A percentile compares a stretch with the other conserved stretches of the same genome.
Evolutionary conservation across 2,329 filamentous ascomycete species (phyloP).

Genomic region (Acrocalymma vagum): DNA sequence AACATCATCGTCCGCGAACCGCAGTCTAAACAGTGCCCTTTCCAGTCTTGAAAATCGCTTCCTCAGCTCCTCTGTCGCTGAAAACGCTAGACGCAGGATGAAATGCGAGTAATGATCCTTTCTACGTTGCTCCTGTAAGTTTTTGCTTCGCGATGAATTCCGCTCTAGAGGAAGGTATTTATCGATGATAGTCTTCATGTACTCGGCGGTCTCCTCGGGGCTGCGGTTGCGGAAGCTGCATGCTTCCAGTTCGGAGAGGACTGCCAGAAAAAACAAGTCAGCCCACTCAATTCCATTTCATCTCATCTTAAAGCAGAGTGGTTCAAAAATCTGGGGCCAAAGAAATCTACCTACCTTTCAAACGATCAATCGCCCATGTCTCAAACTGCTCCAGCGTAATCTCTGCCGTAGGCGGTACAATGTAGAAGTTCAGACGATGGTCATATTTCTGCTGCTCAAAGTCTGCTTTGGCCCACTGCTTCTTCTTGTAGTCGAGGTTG

Average conservation of each 20-base stretch:
- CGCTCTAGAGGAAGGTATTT: constrained; percentile 85
- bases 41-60: constrained; percentile 87
- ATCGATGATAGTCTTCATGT: constrained; percentile 86
- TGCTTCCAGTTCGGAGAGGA: constrained; percentile 88
- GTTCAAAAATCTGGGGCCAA: no score
- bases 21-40: constrained; percentile 85
- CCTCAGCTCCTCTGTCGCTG: constrained; percentile 88
- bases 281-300: fast-evolving
- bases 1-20: constrained; percentile 79
- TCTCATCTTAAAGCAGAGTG: no score
- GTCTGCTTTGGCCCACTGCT: constrained; percentile 80
- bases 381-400: constrained; percentile 98
- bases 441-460: constrained; percentile 84
- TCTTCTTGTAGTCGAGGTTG: constrained; percentile 80
- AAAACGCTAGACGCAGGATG: constrained; percentile 91
- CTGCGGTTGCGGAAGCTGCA: constrained; percentile 94
- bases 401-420: constrained; percentile 85
- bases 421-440: constrained; percentile 91
- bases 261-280: constrained; percentile 49
- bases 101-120: constrained; percentile 99
- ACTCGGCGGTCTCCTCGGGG: constrained; percentile 78
- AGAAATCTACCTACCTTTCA: constrained; percentile 71
- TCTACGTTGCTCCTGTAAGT: constrained; percentile 76
- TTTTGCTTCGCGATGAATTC: constrained; percentile 70
- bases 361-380: constrained; percentile 94